phyloP scores from a whole-genome alignment of 441 rosid genomes.

The Cnidoscolus chayamansa region DNA sequence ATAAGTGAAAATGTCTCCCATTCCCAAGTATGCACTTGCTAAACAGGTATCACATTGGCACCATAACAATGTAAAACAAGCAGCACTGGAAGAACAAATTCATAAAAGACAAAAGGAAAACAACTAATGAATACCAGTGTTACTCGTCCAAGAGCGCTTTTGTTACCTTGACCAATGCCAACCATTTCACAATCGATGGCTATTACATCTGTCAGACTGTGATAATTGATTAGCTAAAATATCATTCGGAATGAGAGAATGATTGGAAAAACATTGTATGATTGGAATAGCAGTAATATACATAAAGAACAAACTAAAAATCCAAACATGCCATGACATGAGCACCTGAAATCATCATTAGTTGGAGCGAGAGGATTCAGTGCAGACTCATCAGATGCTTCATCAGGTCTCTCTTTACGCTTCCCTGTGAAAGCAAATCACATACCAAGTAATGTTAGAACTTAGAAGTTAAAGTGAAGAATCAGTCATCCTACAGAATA shows the following conservation, averaged over 20 bases:
- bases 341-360: constrained; percentile 69
- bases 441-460: neutral
- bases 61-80: neutral
- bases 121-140: constrained; percentile 55
- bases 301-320: neutral
- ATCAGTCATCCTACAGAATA: neutral
- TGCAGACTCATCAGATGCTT: constrained; percentile 43
- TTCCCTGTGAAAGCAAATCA: constrained; percentile 47
- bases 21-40: neutral
- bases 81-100: neutral
- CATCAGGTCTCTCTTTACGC: constrained; percentile 65
- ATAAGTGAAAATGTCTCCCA: neutral
- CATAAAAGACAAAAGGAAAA: neutral
- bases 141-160: constrained; percentile 92
- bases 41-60: neutral
- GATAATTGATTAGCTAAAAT: constrained; percentile 24
- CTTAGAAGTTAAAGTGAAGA: neutral
- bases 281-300: neutral
- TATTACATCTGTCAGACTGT: constrained; percentile 77
- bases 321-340: neutral
- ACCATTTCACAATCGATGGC: constrained; percentile 99
- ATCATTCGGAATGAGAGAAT: neutral
- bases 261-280: neutral
- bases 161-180: constrained; percentile 83
- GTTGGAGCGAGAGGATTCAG: constrained; percentile 54